Conservation (phyloP, 2,329 filamentous ascomycete species). For the Pezicula neosporulosa region DNA sequence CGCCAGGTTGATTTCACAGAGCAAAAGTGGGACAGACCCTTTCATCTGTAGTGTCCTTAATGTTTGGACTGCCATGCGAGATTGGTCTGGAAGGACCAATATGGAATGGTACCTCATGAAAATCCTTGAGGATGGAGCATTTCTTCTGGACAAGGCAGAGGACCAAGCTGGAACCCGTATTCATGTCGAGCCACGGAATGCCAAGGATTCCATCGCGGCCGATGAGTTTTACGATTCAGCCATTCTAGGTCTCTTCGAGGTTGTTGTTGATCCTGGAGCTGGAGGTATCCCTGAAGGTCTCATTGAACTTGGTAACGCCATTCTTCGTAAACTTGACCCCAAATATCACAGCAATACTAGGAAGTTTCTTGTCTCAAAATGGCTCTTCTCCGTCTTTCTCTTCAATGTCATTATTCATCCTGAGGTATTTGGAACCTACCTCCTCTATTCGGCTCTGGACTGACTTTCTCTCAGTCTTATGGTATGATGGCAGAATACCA, state of each 20-base stretch:
- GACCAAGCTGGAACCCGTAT: slow-evolving; percentile 70
- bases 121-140: slow-evolving; percentile 87
- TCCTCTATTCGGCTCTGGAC: slow-evolving; percentile 1
- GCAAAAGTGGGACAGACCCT: slow-evolving; percentile 72
- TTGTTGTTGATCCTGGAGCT: slow-evolving; percentile 79
- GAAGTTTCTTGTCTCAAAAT: slow-evolving; percentile 83
- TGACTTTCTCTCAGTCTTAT: slow-evolving; percentile 36
- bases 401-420: slow-evolving; percentile 82
- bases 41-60: slow-evolving; percentile 83
- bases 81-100: slow-evolving; percentile 86
- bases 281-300: slow-evolving; percentile 85
- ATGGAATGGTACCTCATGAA: slow-evolving; percentile 96
- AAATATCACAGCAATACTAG: slow-evolving; percentile 72
- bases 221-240: slow-evolving; percentile 87
- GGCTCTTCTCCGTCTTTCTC: slow-evolving; percentile 87
- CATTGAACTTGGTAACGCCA: slow-evolving; percentile 79
- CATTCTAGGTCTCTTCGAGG: slow-evolving; percentile 75
- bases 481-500: slow-evolving; percentile 84
- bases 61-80: slow-evolving; percentile 79
- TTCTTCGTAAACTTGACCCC: slow-evolving; percentile 71
- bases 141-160: slow-evolving; percentile 81
- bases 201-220: slow-evolving; percentile 76
- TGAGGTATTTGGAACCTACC: slow-evolving; percentile 54
- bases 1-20: slow-evolving; percentile 75
- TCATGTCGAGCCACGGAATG: slow-evolving; percentile 69